Conservation (phyloP, 495 filamentous ascomycete species). For the Annulohypoxylon nitens region DNA sequence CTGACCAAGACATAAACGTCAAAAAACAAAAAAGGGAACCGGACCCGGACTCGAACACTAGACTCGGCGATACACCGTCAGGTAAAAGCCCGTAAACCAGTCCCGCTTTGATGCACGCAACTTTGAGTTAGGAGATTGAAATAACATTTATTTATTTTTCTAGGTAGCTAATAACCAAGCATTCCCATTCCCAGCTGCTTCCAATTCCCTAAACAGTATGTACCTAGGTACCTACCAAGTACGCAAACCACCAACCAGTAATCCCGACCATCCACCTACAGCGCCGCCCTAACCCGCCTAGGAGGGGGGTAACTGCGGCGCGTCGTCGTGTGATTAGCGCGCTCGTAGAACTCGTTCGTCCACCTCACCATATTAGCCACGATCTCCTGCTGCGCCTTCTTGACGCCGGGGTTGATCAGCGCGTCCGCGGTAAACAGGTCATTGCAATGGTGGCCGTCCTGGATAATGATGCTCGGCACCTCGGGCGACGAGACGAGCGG, state of each 20-base stretch:
- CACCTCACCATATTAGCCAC: constrained; percentile 64
- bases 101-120: too few species aligned
- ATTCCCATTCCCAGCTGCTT: neutral
- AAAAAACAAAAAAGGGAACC: too few species aligned
- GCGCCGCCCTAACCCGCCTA: neutral
- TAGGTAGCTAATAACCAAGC: neutral
- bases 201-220: neutral
- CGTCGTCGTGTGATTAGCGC: neutral
- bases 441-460: constrained; percentile 66
- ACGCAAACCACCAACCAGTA: neutral
- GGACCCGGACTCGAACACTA: too few species aligned
- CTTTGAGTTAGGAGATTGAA: too few species aligned
- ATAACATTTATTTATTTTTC: too few species aligned
- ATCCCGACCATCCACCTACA: neutral
- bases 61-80: too few species aligned
- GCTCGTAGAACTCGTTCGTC: constrained; percentile 61
- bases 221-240: neutral
- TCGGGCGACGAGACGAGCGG: constrained; percentile 59
- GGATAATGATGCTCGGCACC: constrained; percentile 67
- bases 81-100: too few species aligned
- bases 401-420: constrained; percentile 41
- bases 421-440: constrained; percentile 62
- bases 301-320: neutral
- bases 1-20: too few species aligned
- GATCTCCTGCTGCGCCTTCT: constrained; percentile 57